Evolutionary conservation across 768 basidiomycete genomes (phyloP).

Genomic region (Cytidiella melzeri): DNA sequence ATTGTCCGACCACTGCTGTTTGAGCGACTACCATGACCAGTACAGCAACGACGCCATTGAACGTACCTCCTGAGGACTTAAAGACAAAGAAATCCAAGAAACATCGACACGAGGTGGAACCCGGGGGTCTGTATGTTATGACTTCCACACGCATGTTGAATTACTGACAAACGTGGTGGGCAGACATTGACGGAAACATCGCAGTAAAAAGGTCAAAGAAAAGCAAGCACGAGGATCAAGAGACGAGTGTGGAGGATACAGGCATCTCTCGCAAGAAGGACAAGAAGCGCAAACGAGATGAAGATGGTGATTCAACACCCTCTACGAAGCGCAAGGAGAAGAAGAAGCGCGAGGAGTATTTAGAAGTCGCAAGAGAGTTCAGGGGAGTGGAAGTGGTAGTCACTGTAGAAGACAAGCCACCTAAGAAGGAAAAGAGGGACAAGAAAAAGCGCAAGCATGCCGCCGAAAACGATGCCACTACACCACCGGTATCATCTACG

Average conservation of each 20-base stretch:
- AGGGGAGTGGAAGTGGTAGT: not conserved
- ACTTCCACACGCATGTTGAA: not conserved
- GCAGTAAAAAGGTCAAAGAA: slow-evolving; percentile 5
- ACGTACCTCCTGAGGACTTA: not conserved
- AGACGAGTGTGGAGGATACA: not conserved
- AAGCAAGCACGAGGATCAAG: slow-evolving; percentile 10
- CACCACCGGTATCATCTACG: slow-evolving; percentile 10
- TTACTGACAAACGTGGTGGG: not conserved
- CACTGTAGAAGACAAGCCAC: not conserved
- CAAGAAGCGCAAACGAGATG: slow-evolving; percentile 37
- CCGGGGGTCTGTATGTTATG: slow-evolving; percentile 20
- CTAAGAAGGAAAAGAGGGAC: slow-evolving; percentile 33
- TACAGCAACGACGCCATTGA: not conserved
- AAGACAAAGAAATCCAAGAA: slow-evolving; percentile 19
- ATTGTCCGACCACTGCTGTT: not conserved
- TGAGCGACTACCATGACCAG: not conserved
- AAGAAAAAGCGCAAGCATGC: slow-evolving; percentile 28
- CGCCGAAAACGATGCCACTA: slow-evolving; percentile 13
- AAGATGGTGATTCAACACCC: slow-evolving; percentile 17
- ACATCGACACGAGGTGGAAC: slow-evolving; percentile 7
- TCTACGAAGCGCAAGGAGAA: slow-evolving; percentile 15
- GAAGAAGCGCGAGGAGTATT: slow-evolving; percentile 22
- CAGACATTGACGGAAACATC: slow-evolving; percentile 2
- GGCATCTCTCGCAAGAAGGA: slow-evolving; percentile 19
- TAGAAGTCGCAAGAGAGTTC: slow-evolving; percentile 4